Percentiles rank a stretch among this genome's conserved stretches.
Evolutionary conservation across 1,284 basidiomycete genomes (phyloP).

Genomic region (Papiliotrema nemorosa): DNA sequence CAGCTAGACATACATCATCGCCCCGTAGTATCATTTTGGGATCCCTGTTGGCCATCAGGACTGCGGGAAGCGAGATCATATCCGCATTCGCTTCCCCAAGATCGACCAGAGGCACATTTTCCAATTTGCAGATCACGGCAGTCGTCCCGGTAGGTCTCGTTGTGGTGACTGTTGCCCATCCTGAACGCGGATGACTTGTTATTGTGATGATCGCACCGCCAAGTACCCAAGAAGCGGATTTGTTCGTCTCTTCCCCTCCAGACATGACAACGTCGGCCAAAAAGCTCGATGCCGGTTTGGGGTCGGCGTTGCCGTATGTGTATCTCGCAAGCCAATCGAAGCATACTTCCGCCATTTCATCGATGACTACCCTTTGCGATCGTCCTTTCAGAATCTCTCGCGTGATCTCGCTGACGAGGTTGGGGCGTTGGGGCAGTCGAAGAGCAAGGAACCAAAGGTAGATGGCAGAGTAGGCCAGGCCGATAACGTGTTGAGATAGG

Average conservation of each 20-base stretch:
- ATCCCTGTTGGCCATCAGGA: conserved; percentile 67
- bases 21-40: conserved; percentile 66
- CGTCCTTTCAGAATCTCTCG: conserved; percentile 84
- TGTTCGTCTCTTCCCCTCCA: conserved; percentile 33
- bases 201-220: conserved; percentile 86
- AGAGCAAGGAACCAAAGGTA: conserved; percentile 94
- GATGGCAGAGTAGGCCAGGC: conserved; percentile 88
- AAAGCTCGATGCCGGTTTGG: conserved; percentile 76
- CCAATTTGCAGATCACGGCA: conserved; percentile 76
- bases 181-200: conserved; percentile 65
- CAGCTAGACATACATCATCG: neutral
- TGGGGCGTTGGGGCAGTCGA: conserved; percentile 75
- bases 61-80: conserved; percentile 64
- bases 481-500: conserved; percentile 89
- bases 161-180: conserved; percentile 86
- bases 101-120: conserved; percentile 81
- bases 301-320: conserved; percentile 90
- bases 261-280: conserved; percentile 62
- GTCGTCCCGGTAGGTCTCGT: conserved; percentile 87
- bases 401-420: conserved; percentile 81
- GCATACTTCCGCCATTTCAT: conserved; percentile 91
- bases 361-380: conserved; percentile 68
- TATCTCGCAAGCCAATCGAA: conserved; percentile 97
- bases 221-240: conserved; percentile 72
- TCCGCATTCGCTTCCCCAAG: conserved; percentile 77